phyloP scores from a whole-genome alignment of 768 basidiomycete genomes.

The Rubroboletus satanas region DNA sequence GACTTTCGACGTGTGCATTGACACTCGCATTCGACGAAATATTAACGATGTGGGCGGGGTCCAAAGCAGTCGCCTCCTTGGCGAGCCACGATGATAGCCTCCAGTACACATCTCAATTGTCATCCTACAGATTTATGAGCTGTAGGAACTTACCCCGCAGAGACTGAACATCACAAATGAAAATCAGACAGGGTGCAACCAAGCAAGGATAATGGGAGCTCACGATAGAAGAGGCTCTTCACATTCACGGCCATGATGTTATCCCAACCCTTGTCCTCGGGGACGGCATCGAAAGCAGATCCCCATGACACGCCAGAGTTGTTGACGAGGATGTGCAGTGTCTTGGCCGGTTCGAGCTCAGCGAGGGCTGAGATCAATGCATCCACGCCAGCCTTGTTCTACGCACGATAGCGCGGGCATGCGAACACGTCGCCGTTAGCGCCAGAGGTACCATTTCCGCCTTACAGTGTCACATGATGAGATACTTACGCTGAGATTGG shows the following conservation, averaged over 20 bases:
- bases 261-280: conserved; percentile 85
- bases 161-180: conserved; percentile 33
- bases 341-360: conserved; percentile 51
- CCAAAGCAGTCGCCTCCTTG: conserved; percentile 57
- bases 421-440: not conserved
- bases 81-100: conserved; percentile 47
- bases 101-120: not conserved
- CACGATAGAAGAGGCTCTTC: conserved; percentile 80
- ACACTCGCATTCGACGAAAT: conserved; percentile 70
- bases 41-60: conserved; percentile 79
- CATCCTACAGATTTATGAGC: not conserved
- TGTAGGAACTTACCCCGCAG: conserved; percentile 34
- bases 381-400: conserved; percentile 80
- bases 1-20: conserved; percentile 44
- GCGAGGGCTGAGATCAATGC: conserved; percentile 65
- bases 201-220: conserved; percentile 19
- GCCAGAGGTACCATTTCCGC: not conserved
- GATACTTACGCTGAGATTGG: conserved; percentile 62
- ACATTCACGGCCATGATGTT: conserved; percentile 80
- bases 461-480: not conserved
- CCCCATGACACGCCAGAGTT: conserved; percentile 84
- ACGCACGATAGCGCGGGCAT: not conserved
- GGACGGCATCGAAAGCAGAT: conserved; percentile 63
- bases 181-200: not conserved
- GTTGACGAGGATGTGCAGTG: conserved; percentile 79